Evolutionary conservation across 129 eudicot genomes (phyloP).

Genomic region (Helianthus tuberosus): DNA sequence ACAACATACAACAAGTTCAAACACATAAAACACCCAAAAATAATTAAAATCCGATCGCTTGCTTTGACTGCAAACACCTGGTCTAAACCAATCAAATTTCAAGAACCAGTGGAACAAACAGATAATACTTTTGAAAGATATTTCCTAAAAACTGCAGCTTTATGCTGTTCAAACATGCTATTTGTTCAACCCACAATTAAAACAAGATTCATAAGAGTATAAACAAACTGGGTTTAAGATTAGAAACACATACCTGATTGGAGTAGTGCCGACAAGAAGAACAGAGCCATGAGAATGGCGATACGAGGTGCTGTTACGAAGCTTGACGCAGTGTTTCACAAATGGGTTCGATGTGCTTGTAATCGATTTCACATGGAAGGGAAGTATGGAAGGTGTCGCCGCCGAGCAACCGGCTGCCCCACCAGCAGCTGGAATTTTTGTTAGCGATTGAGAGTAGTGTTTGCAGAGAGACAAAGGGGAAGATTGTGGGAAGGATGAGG

Average conservation of each 20-base stretch:
- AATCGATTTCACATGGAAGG: constrained; percentile 53
- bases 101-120: neutral
- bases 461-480: constrained; percentile 8
- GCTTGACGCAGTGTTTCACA: constrained; percentile 93
- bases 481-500: constrained; percentile 28
- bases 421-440: constrained; percentile 22
- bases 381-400: constrained; percentile 27
- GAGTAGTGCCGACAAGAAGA: constrained; percentile 84
- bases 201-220: no score
- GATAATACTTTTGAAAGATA: no score
- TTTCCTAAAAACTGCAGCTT: neutral
- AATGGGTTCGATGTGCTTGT: constrained; percentile 93
- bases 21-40: neutral
- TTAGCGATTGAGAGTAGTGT: neutral
- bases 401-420: constrained; percentile 5
- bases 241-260: constrained; percentile 49
- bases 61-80: no score
- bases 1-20: neutral
- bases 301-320: constrained; percentile 82
- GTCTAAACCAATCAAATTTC: no score
- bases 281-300: constrained; percentile 78
- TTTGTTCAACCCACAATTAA: neutral
- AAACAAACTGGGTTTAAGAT: neutral
- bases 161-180: neutral
- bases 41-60: no score